phyloP scores from a whole-genome alignment of 305 asterid genomes.

The Fraxinus platypoda region DNA sequence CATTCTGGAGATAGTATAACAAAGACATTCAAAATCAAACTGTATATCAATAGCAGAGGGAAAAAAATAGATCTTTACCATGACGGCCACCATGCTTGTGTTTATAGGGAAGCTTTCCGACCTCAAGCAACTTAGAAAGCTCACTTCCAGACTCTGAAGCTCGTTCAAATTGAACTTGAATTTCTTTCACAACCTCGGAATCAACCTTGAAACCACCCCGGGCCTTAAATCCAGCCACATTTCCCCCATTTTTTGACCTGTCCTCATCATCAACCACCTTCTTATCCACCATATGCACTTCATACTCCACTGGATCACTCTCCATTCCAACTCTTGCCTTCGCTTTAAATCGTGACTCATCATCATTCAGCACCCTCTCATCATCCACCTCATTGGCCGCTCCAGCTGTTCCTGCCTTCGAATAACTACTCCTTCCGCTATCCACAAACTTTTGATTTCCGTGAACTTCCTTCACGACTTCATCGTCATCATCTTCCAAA shows the following conservation, averaged over 20 bases:
- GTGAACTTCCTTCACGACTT: slow-evolving; percentile 82
- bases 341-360: slow-evolving; percentile 43
- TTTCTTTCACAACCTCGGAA: slow-evolving; percentile 75
- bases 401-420: slow-evolving; percentile 41
- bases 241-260: slow-evolving; percentile 44
- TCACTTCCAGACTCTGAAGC: slow-evolving; percentile 80
- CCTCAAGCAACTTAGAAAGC: slow-evolving; percentile 78
- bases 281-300: slow-evolving; percentile 85
- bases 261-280: slow-evolving; percentile 64
- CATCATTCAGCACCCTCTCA: slow-evolving; percentile 32
- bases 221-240: slow-evolving; percentile 57
- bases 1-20: slow-evolving; percentile 3
- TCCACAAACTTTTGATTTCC: slow-evolving; percentile 66
- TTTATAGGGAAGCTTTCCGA: slow-evolving; percentile 79
- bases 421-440: slow-evolving; percentile 48
- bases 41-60: slow-evolving; percentile 14
- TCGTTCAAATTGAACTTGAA: slow-evolving; percentile 70
- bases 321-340: slow-evolving; percentile 57
- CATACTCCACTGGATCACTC: slow-evolving; percentile 71
- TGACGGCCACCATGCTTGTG: slow-evolving; percentile 68
- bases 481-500: slow-evolving; percentile 85
- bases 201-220: slow-evolving; percentile 64
- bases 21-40: slow-evolving; percentile 2
- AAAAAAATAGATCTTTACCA: slow-evolving; percentile 50
- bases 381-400: slow-evolving; percentile 26